These are phyloP conservation scores for Cercospora beticola DNA, from an alignment of 2,329 filamentous ascomycete species.

Conservation along the genomic window DNA sequence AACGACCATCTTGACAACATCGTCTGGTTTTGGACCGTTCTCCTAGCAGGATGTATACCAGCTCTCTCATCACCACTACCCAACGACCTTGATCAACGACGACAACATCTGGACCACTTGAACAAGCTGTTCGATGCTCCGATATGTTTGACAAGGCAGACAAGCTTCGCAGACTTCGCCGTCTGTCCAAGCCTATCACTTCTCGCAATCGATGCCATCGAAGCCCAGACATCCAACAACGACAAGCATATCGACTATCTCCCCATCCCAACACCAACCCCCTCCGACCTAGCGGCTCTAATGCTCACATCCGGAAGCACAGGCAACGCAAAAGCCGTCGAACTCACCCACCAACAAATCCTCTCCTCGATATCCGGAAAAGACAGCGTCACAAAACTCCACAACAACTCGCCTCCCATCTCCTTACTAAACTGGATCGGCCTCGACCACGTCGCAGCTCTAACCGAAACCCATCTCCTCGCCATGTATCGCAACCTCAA, in stretches of 20 bases:
- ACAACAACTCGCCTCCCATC: background rate
- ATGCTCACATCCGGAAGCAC: constrained; percentile 27
- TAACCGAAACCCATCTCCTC: constrained; percentile 55
- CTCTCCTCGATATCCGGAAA: constrained; percentile 19
- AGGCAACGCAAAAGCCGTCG: constrained; percentile 26
- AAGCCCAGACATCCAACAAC: background rate
- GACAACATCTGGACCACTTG: constrained; percentile 35
- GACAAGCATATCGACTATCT: background rate
- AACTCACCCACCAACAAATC: constrained; percentile 32
- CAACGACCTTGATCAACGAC: constrained; percentile 32
- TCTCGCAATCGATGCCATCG: constrained; percentile 1
- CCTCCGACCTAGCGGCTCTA: constrained; percentile 18
- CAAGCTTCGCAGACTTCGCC: constrained; percentile 5
- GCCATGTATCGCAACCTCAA: constrained; percentile 44
- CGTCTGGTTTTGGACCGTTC: constrained; percentile 45
- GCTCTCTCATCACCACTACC: constrained; percentile 41
- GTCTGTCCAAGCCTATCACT: background rate
- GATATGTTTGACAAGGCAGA: constrained; percentile 7
- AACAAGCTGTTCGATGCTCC: constrained; percentile 4
- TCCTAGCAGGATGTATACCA: constrained; percentile 40
- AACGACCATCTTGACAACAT: constrained; percentile 40
- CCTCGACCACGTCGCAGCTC: constrained; percentile 55
- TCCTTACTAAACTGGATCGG: constrained; percentile 50
- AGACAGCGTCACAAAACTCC: background rate
- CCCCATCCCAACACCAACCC: background rate